Evolutionary conservation across 805 yeast species (phyloP).

Genomic region (Cyberlindnera galapagoensis): DNA sequence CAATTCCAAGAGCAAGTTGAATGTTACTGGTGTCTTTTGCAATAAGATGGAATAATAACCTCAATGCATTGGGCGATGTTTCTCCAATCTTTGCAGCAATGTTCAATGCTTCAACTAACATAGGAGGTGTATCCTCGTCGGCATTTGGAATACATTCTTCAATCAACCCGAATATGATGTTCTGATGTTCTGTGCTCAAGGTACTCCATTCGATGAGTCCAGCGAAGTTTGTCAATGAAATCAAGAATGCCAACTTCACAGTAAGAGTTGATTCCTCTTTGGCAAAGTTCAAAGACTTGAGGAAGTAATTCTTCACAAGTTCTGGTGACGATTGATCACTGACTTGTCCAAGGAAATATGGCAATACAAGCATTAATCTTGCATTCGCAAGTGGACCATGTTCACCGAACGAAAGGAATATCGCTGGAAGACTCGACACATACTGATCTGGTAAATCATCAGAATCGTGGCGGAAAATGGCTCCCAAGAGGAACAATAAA

Average conservation of each 20-base stretch:
- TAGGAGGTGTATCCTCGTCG: constrained; percentile 74
- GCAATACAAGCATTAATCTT: constrained; percentile 46
- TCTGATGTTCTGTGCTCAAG: constrained; percentile 18
- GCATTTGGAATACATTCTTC: constrained; percentile 44
- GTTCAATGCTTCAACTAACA: constrained; percentile 64
- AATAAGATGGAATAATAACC: constrained; percentile 56
- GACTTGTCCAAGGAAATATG: constrained; percentile 52
- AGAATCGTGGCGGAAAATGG: constrained; percentile 32
- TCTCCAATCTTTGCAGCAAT: constrained; percentile 44
- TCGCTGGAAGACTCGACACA: constrained; percentile 8
- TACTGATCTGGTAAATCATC: constrained; percentile 23
- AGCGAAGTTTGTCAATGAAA: constrained; percentile 47
- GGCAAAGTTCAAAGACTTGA: constrained; percentile 19
- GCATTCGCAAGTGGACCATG: constrained; percentile 36
- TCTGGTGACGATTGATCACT: no score
- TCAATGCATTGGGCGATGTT: constrained; percentile 30
- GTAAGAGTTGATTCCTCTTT: constrained; percentile 25
- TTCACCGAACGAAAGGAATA: constrained; percentile 9
- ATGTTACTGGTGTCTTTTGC: constrained; percentile 71
- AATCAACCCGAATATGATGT: constrained; percentile 24
- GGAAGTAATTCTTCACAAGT: no score
- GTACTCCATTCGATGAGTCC: constrained; percentile 26
- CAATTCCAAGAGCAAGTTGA: constrained; percentile 57
- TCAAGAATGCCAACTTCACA: constrained; percentile 30
- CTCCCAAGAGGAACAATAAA: constrained; percentile 46